A percentile compares a stretch with the other conserved stretches of the same genome.
Conservation (phyloP, 1,284 basidiomycete genomes). For the Malassezia cuniculi region DNA sequence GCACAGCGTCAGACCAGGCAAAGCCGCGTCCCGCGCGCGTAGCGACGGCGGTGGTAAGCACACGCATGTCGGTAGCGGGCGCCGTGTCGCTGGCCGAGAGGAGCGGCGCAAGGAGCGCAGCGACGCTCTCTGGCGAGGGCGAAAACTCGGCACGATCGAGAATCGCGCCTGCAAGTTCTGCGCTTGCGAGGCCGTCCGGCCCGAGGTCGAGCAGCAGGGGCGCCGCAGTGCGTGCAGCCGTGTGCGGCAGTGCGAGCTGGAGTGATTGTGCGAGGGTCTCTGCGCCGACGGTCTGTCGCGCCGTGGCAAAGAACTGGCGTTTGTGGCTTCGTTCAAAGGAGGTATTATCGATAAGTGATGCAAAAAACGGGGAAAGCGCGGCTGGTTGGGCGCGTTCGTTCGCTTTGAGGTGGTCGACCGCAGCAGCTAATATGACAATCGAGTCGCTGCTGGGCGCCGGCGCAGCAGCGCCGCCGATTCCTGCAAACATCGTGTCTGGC, state of each 20-base stretch:
- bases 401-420: slow-evolving; percentile 11
- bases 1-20: slow-evolving; percentile 43
- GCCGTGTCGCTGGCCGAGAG: slow-evolving; percentile 20
- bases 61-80: slow-evolving; percentile 21
- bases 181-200: slow-evolving; percentile 18
- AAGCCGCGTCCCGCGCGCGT: slow-evolving; percentile 16
- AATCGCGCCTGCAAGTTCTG: slow-evolving; percentile 25
- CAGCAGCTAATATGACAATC: too few relatives aligned
- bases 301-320: slow-evolving; percentile 1
- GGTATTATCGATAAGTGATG: too few relatives aligned
- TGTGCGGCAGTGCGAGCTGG: neutral
- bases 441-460: too few relatives aligned
- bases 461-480: too few relatives aligned
- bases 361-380: too few relatives aligned
- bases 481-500: too few relatives aligned
- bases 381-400: too few relatives aligned
- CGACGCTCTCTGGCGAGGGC: slow-evolving; percentile 20
- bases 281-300: slow-evolving; percentile 3
- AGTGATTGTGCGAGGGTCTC: slow-evolving; percentile 1
- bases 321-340: too few relatives aligned
- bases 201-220: slow-evolving; percentile 28
- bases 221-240: slow-evolving; percentile 2
- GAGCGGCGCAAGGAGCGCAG: slow-evolving; percentile 31
- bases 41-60: slow-evolving; percentile 16
- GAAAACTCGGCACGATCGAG: slow-evolving; percentile 27